phyloP scores from a whole-genome alignment of 1,139 yeast genomes.

The Hansenula sp. region DNA sequence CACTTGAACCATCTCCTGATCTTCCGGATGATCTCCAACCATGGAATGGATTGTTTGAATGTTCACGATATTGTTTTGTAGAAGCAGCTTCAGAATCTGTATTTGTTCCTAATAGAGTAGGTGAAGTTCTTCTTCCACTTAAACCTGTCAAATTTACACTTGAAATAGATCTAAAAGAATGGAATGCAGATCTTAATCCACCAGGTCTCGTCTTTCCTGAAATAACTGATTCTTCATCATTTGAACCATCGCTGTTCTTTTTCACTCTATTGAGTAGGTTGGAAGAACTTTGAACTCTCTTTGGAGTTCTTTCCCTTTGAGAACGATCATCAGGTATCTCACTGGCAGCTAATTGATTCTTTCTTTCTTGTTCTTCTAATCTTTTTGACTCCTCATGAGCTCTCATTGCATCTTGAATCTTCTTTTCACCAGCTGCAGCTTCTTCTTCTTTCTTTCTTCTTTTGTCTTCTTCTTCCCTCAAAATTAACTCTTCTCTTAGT shows the following conservation, averaged over 20 bases:
- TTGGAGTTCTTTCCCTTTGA: neutral
- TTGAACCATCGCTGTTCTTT: neutral
- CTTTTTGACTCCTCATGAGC: neutral
- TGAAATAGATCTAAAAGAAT: slow-evolving; percentile 9
- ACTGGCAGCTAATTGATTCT: neutral
- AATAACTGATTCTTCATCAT: neutral
- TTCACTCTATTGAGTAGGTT: neutral
- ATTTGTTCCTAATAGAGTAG: neutral
- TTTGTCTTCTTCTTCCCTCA: slow-evolving; percentile 4
- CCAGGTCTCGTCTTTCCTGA: neutral
- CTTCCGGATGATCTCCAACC: neutral
- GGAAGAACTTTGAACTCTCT: neutral
- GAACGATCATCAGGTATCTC: neutral
- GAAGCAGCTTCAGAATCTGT: neutral
- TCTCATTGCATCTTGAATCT: neutral
- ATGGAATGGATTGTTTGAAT: neutral
- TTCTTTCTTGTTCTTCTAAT: too few relatives aligned
- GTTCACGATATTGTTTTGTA: neutral
- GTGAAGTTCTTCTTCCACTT: slow-evolving; percentile 1
- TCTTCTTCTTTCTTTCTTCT: slow-evolving; percentile 1
- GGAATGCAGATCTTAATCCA: slow-evolving; percentile 8
- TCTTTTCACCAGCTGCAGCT: neutral
- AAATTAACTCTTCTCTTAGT: slow-evolving; percentile 2
- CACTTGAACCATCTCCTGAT: neutral
- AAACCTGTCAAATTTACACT: slow-evolving; percentile 1